Conservation (phyloP, 2,329 filamentous ascomycete genomes). For the Chaetomiaceae sp. region DNA sequence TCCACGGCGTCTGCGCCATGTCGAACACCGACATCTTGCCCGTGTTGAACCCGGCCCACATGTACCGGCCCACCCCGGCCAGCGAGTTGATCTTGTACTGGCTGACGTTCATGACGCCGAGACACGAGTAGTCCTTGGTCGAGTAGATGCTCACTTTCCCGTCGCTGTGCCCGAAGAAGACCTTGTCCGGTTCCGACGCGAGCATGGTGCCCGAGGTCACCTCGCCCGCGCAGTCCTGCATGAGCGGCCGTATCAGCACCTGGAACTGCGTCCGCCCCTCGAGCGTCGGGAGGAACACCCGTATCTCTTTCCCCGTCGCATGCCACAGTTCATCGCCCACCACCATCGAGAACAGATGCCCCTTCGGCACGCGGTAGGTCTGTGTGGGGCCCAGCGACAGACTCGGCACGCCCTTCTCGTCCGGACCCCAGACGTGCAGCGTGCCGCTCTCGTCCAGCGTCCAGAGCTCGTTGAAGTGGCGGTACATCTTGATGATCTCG, state of each 20-base stretch:
- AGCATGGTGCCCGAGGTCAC: constrained; percentile 78
- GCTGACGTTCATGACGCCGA: constrained; percentile 79
- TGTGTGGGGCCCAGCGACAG: constrained; percentile 64
- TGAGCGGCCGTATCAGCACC: constrained; percentile 63
- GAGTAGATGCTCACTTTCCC: constrained; percentile 95
- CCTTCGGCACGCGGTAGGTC: constrained; percentile 70
- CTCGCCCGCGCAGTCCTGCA: constrained; percentile 70
- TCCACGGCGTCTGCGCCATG: constrained; percentile 74
- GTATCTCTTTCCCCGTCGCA: constrained; percentile 77
- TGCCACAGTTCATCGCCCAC: constrained; percentile 84
- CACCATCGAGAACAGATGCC: constrained; percentile 82
- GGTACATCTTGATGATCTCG: constrained; percentile 78
- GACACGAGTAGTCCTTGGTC: constrained; percentile 64
- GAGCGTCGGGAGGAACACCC: constrained; percentile 70
- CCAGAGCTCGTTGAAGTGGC: constrained; percentile 87
- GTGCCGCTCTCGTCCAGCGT: constrained; percentile 85
- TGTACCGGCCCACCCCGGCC: constrained; percentile 68
- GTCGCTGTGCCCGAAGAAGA: constrained; percentile 88
- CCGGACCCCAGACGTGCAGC: constrained; percentile 79
- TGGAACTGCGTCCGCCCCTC: constrained; percentile 67
- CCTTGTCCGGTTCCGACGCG: constrained; percentile 65
- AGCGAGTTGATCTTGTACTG: constrained; percentile 92
- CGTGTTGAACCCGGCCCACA: constrained; percentile 94
- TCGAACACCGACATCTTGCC: constrained; percentile 94
- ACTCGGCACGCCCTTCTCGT: constrained; percentile 64